These are phyloP conservation scores for Leptodontidium sp. DNA, from an alignment of 2,329 filamentous ascomycete genomes.

Conservation along the genomic window DNA sequence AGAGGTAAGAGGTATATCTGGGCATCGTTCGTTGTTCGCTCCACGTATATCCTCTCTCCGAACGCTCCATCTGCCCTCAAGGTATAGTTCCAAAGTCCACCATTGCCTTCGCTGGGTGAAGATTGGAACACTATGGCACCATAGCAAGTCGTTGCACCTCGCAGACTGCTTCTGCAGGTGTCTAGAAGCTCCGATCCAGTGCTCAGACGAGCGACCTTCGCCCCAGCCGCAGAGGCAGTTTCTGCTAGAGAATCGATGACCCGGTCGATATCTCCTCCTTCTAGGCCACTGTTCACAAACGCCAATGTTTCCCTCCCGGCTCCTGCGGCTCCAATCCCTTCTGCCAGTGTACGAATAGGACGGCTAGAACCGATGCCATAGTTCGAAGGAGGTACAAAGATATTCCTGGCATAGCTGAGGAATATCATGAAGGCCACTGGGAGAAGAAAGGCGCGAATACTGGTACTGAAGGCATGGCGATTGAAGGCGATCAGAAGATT, in stretches of 20 bases:
- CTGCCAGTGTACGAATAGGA: slow-evolving; percentile 68
- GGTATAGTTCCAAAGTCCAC: slow-evolving; percentile 84
- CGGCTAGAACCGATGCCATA: slow-evolving; percentile 74
- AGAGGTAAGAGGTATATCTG: slow-evolving; percentile 82
- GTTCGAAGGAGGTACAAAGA: slow-evolving; percentile 79
- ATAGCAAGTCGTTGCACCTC: slow-evolving; percentile 76
- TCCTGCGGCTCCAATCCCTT: slow-evolving; percentile 66
- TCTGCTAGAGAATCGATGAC: slow-evolving; percentile 71
- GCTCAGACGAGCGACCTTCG: slow-evolving; percentile 62
- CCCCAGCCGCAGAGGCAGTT: slow-evolving; percentile 63
- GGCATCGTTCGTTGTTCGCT: slow-evolving; percentile 73
- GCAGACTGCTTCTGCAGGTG: slow-evolving; percentile 68
- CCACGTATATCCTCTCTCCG: slow-evolving; percentile 69
- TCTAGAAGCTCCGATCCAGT: slow-evolving; percentile 65
- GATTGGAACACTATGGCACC: slow-evolving; percentile 78
- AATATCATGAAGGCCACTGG: slow-evolving; percentile 66
- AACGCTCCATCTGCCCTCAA: slow-evolving; percentile 79
- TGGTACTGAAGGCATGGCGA: slow-evolving; percentile 60
- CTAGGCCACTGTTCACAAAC: slow-evolving; percentile 79
- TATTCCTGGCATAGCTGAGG: slow-evolving; percentile 77
- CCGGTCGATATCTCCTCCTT: slow-evolving; percentile 73
- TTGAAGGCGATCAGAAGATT: slow-evolving; percentile 66
- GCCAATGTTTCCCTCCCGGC: slow-evolving; percentile 73
- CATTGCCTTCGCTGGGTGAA: slow-evolving; percentile 74
- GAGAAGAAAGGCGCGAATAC: slow-evolving; percentile 65